Evolutionary conservation across 2,329 filamentous ascomycete genomes (phyloP).

Genomic region (Pestalotiopsis fici): DNA sequence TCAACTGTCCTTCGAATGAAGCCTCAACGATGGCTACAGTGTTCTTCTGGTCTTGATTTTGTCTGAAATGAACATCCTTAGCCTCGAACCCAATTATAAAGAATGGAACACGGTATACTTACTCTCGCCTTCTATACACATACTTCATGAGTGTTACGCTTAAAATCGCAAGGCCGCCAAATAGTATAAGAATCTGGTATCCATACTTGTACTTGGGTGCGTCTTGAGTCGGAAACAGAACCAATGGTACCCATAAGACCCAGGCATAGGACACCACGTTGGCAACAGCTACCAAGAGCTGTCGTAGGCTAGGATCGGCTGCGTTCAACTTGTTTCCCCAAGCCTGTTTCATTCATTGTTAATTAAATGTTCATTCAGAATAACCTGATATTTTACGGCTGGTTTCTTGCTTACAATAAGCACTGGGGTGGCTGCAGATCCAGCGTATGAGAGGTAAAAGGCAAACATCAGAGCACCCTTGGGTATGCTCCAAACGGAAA

Average conservation of each 20-base stretch:
- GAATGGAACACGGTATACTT: no score
- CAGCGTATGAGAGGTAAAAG: conserved; percentile 2
- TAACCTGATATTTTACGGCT: no score
- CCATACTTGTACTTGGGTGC: conserved; percentile 4
- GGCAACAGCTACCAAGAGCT: not conserved
- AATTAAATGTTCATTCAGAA: no score
- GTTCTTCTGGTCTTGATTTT: no score
- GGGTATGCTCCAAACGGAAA: conserved; percentile 6
- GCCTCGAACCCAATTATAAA: no score
- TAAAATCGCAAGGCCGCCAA: conserved; percentile 5
- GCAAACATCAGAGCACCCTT: conserved; percentile 8
- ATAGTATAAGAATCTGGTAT: conserved; percentile 1
- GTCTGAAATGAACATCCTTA: no score
- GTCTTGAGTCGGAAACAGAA: not conserved
- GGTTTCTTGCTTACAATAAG: conserved; percentile 4
- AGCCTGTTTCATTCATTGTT: not conserved
- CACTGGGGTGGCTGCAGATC: not conserved
- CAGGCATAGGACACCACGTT: not conserved
- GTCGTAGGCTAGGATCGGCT: not conserved
- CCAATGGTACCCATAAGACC: not conserved
- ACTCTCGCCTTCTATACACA: no score
- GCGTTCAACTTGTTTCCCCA: not conserved
- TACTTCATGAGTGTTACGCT: not conserved
- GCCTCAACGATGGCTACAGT: no score
- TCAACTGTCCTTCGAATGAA: no score